Evolutionary conservation across 345 rosid genomes (phyloP).

Genomic region (Acer negundo): DNA sequence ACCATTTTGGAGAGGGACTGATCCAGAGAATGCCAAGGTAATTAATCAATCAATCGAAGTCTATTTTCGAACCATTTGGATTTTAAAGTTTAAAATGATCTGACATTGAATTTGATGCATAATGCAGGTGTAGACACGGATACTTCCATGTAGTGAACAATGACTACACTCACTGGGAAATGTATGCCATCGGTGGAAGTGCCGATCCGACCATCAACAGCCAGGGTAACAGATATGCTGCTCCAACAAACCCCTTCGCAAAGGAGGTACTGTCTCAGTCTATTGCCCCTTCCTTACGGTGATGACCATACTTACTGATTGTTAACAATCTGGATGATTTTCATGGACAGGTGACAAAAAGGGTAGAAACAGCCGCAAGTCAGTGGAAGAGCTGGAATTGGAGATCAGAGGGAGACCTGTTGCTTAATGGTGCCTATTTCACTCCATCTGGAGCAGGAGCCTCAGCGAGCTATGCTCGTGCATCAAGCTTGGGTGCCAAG

Average conservation of each 20-base stretch:
- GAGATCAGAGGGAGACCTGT: conserved; percentile 89
- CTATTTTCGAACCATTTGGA: background rate
- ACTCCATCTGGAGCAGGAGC: conserved; percentile 84
- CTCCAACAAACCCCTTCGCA: conserved; percentile 74
- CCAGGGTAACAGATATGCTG: conserved; percentile 90
- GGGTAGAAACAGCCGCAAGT: conserved; percentile 59
- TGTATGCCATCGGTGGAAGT: conserved; percentile 98
- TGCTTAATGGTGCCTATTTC: conserved; percentile 90
- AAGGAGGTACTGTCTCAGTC: conserved; percentile 58
- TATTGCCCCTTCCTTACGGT: background rate
- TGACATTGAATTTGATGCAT: conserved; percentile 6
- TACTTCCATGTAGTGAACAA: conserved; percentile 97
- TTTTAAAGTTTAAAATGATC: background rate
- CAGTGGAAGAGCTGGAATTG: conserved; percentile 85
- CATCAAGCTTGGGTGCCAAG: conserved; percentile 92
- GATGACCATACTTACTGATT: background rate
- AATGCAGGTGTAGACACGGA: conserved; percentile 87
- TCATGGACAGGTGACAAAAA: conserved; percentile 76
- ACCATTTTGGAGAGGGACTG: conserved; percentile 91
- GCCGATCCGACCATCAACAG: conserved; percentile 93
- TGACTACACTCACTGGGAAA: conserved; percentile 97
- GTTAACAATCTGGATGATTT: conserved; percentile 1
- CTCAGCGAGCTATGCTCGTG: conserved; percentile 82
- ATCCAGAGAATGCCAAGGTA: conserved; percentile 99
- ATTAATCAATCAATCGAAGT: background rate